Evolutionary conservation across 176 grass and related monocot species (phyloP).

Genomic region (Chrysopogon serrulatus): DNA sequence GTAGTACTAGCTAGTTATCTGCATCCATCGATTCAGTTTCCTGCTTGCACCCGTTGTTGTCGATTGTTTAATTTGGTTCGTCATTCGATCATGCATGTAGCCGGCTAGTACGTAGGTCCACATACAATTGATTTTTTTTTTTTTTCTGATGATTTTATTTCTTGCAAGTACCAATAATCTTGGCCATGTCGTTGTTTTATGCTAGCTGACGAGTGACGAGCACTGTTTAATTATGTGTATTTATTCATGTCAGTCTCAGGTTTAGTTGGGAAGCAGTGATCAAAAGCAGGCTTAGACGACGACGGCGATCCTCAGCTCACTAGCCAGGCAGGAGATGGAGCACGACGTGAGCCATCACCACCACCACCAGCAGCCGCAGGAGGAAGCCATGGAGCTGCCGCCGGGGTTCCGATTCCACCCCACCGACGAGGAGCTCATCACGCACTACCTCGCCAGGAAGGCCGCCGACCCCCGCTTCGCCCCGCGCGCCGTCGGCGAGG

Average conservation of each 20-base stretch:
- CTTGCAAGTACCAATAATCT: not conserved
- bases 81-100: too few relatives aligned
- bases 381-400: conserved; percentile 44
- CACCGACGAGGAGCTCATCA: conserved; percentile 74
- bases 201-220: not conserved
- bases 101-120: not conserved
- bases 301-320: not conserved
- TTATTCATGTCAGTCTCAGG: not conserved
- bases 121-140: too few relatives aligned
- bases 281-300: not conserved
- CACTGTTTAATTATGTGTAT: not conserved
- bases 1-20: not conserved
- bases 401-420: conserved; percentile 70
- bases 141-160: too few relatives aligned
- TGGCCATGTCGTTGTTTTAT: not conserved
- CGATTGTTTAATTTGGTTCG: not conserved
- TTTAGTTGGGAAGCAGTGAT: not conserved
- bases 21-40: not conserved
- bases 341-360: conserved; percentile 40
- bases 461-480: conserved; percentile 40
- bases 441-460: conserved; percentile 60
- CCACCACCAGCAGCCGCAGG: not conserved
- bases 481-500: conserved; percentile 56
- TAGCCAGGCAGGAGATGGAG: conserved; percentile 32
- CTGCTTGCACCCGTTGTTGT: not conserved